These are phyloP conservation scores for Thalassiosira hispida DNA, from an alignment of 352 stramenopile genomes.

Conservation along the genomic window DNA sequence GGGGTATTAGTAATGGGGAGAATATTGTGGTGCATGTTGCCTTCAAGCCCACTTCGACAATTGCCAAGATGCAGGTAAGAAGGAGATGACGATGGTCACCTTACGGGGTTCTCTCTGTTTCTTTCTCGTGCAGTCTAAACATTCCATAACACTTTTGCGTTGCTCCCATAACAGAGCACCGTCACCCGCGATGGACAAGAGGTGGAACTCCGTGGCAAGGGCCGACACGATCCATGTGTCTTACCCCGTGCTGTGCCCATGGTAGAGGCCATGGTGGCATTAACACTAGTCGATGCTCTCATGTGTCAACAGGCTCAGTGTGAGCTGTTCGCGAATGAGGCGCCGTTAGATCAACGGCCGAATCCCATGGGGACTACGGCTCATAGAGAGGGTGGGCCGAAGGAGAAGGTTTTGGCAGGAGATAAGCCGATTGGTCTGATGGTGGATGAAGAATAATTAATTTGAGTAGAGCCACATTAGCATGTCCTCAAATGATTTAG, in stretches of 20 bases:
- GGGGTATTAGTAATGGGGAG: conserved; percentile 97
- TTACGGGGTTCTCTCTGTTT: background rate
- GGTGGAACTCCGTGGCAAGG: conserved; percentile 95
- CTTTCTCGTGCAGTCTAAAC: background rate
- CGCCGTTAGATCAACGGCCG: conserved; percentile 56
- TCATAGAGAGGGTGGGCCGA: conserved; percentile 52
- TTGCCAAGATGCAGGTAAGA: conserved; percentile 94
- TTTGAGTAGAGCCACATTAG: background rate
- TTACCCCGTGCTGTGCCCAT: conserved; percentile 96
- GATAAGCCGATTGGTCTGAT: conserved; percentile 56
- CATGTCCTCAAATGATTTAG: conserved; percentile 3
- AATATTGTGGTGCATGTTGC: conserved; percentile 98
- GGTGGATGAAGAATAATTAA: conserved; percentile 78
- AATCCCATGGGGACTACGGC: conserved; percentile 82
- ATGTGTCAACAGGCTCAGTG: conserved; percentile 95
- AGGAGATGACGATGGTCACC: no score
- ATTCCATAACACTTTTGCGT: background rate
- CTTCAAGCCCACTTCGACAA: conserved; percentile 99
- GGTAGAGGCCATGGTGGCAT: conserved; percentile 97
- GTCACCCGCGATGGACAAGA: conserved; percentile 95
- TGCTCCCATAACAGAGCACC: conserved; percentile 55
- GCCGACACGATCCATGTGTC: conserved; percentile 98
- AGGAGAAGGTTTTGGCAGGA: conserved; percentile 15
- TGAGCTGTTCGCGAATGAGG: conserved; percentile 82
- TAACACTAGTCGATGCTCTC: conserved; percentile 94